phyloP scores from a whole-genome alignment of 2,329 filamentous ascomycete species.

The Thelonectria olida region DNA sequence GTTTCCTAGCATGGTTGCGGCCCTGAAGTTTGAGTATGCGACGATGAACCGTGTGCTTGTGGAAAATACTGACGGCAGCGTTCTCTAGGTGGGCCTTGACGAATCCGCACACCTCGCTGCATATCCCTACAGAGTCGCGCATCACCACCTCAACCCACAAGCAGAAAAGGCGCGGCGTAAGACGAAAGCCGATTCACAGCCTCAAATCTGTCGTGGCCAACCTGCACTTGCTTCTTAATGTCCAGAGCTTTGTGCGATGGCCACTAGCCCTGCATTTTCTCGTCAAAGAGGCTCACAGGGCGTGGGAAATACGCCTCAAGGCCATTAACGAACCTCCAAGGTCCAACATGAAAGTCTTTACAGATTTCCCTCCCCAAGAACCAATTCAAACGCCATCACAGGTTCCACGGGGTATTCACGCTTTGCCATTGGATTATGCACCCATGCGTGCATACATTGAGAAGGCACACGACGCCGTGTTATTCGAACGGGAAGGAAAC shows the following conservation, averaged over 20 bases:
- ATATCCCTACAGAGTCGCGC: slow-evolving; percentile 74
- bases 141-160: slow-evolving; percentile 61
- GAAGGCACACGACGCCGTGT: slow-evolving; percentile 63
- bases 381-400: slow-evolving; percentile 13
- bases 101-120: slow-evolving; percentile 82
- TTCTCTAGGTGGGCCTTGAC: slow-evolving; percentile 86
- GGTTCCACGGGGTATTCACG: slow-evolving; percentile 59
- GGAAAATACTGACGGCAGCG: not conserved
- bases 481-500: slow-evolving; percentile 64
- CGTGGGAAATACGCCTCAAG: slow-evolving; percentile 71
- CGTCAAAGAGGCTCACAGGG: slow-evolving; percentile 70
- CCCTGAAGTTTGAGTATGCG: slow-evolving; percentile 90
- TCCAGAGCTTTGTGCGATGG: slow-evolving; percentile 84
- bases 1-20: slow-evolving; percentile 86
- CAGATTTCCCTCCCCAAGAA: slow-evolving; percentile 59
- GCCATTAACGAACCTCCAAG: slow-evolving; percentile 58
- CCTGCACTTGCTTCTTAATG: slow-evolving; percentile 80
- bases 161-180: slow-evolving; percentile 61
- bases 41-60: not conserved
- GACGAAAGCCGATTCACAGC: slow-evolving; percentile 65
- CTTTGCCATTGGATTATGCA: slow-evolving; percentile 64
- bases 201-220: slow-evolving; percentile 79
- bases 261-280: slow-evolving; percentile 86
- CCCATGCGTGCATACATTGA: slow-evolving; percentile 62
- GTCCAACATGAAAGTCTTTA: slow-evolving; percentile 60